Conservation (phyloP, 192 early-diverging fungal genomes). For the Entophlyctis luteolus region DNA sequence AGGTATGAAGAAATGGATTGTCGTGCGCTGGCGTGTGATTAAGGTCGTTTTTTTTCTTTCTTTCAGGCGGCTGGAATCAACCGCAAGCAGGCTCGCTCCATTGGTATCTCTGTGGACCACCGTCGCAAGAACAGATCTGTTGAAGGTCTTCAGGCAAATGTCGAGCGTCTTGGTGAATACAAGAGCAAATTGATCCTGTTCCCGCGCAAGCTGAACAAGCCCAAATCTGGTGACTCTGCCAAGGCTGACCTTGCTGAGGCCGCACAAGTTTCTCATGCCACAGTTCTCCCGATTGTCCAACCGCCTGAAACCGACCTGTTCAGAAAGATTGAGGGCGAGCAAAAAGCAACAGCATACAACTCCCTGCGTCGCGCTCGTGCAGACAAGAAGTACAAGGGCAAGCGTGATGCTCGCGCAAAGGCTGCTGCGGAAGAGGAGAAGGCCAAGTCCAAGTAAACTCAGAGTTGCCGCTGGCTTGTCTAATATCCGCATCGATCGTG, state of each 20-base stretch:
- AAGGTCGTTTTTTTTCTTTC: conserved; percentile 13
- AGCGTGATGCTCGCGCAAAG: conserved; percentile 73
- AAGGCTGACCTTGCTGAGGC: conserved; percentile 51
- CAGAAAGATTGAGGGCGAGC: conserved; percentile 34
- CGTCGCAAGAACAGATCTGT: conserved; percentile 92
- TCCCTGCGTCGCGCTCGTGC: conserved; percentile 76
- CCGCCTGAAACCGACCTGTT: conserved; percentile 31
- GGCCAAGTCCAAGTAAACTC: conserved; percentile 62
- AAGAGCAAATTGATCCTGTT: conserved; percentile 93
- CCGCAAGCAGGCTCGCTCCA: conserved; percentile 87
- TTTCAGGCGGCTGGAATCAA: conserved; percentile 82
- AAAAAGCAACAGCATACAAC: conserved; percentile 57
- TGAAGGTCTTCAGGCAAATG: conserved; percentile 90
- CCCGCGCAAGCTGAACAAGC: conserved; percentile 88
- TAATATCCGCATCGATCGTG: too few relatives aligned
- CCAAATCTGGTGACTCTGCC: conserved; percentile 69
- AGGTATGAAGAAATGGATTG: conserved; percentile 52
- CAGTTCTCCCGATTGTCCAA: conserved; percentile 69
- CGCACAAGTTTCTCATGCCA: conserved; percentile 57
- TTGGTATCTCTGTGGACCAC: conserved; percentile 96
- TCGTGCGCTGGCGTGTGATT: not conserved
- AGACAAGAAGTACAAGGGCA: conserved; percentile 68
- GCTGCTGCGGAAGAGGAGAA: conserved; percentile 80
- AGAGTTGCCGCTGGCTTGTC: not conserved
- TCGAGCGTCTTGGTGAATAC: conserved; percentile 91